phyloP scores from a whole-genome alignment of 2,329 filamentous ascomycete genomes.

The Clonostachys chloroleuca region DNA sequence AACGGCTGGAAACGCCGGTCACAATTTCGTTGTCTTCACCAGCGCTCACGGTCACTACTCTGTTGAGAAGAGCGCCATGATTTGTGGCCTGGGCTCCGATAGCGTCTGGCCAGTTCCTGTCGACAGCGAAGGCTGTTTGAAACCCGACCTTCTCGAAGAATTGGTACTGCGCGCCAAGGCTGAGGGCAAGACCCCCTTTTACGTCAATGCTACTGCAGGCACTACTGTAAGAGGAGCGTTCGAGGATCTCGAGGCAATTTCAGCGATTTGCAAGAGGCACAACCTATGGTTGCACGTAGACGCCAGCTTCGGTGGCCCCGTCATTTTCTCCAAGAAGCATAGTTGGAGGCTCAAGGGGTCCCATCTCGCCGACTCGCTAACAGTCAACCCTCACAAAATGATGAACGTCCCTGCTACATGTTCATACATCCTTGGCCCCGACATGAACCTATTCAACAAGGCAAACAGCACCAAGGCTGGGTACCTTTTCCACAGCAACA shows the following conservation, averaged over 20 bases:
- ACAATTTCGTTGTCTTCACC: slow-evolving; percentile 80
- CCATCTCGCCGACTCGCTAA: slow-evolving; percentile 74
- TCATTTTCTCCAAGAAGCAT: slow-evolving; percentile 68
- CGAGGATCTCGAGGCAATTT: slow-evolving; percentile 71
- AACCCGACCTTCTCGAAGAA: slow-evolving; percentile 57
- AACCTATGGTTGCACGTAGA: slow-evolving; percentile 92
- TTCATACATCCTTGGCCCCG: slow-evolving; percentile 77
- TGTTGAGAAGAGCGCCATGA: slow-evolving; percentile 90
- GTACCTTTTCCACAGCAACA: slow-evolving; percentile 78
- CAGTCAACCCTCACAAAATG: slow-evolving; percentile 97
- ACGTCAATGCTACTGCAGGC: slow-evolving; percentile 92
- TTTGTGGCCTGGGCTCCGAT: slow-evolving; percentile 75
- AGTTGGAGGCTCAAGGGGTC: slow-evolving; percentile 62
- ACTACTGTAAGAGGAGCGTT: slow-evolving; percentile 91
- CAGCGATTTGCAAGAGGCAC: slow-evolving; percentile 64
- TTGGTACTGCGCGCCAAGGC: slow-evolving; percentile 56
- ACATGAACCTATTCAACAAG: slow-evolving; percentile 71
- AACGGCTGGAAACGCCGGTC: slow-evolving; percentile 58
- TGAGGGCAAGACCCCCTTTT: slow-evolving; percentile 78
- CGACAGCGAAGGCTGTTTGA: slow-evolving; percentile 69
- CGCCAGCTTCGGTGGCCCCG: slow-evolving; percentile 83
- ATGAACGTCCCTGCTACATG: slow-evolving; percentile 87
- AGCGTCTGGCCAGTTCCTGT: slow-evolving; percentile 73
- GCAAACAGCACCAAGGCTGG: slow-evolving; percentile 86
- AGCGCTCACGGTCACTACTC: slow-evolving; percentile 90